These are phyloP conservation scores for Phytophthora palmivora DNA, from an alignment of 352 stramenopile species.

Conservation along the genomic window DNA sequence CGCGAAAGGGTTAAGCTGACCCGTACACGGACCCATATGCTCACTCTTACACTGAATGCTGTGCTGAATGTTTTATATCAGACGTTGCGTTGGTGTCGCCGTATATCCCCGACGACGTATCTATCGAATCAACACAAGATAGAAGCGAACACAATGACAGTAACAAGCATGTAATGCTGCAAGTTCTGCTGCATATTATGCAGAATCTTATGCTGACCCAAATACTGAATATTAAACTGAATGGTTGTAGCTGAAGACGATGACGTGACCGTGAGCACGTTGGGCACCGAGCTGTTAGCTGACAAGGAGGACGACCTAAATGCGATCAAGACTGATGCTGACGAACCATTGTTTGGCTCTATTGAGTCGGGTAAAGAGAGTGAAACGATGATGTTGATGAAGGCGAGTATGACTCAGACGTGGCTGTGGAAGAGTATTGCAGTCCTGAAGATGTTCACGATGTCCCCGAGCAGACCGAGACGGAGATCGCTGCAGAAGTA, in stretches of 20 bases:
- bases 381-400: conserved; percentile 10
- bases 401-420: conserved; percentile 6
- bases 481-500: conserved; percentile 4
- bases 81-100: neutral
- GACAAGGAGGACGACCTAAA: conserved; percentile 9
- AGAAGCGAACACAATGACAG: neutral
- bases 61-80: too few species aligned
- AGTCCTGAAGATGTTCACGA: neutral
- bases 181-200: conserved; percentile 8
- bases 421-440: neutral
- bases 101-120: too few species aligned
- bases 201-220: conserved; percentile 16
- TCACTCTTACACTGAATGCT: too few species aligned
- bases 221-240: conserved; percentile 9
- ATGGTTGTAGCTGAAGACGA: conserved; percentile 1
- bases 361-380: conserved; percentile 25
- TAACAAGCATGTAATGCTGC: too few species aligned
- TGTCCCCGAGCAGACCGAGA: conserved; percentile 3
- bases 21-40: too few species aligned
- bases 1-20: too few species aligned
- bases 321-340: neutral
- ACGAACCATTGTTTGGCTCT: neutral
- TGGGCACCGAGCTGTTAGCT: neutral
- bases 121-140: neutral
- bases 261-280: conserved; percentile 7